Percentiles rank a stretch among this genome's conserved stretches.
Evolutionary conservation across 176 grass and related monocot species (phyloP).

Genomic region (Themeda triandra): DNA sequence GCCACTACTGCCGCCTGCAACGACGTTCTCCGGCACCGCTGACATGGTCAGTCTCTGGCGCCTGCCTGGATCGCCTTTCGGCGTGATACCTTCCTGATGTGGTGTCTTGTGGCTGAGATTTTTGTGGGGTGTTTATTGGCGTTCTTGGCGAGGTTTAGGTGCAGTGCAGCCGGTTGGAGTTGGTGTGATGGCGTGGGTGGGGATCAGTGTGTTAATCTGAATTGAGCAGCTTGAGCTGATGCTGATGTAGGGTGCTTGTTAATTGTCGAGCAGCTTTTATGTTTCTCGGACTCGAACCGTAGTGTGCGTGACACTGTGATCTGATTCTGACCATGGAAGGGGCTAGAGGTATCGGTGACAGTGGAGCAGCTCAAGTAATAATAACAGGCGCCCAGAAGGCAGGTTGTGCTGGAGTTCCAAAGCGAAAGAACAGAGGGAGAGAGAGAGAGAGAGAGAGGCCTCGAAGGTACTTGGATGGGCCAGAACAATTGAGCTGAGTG

Average conservation of each 20-base stretch:
- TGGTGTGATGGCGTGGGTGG: constrained; percentile 35
- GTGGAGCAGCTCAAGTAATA: neutral
- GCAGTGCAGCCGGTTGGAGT: constrained; percentile 17
- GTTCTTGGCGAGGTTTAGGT: constrained; percentile 35
- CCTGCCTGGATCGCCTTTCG: neutral
- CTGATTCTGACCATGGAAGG: neutral
- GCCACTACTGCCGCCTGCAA: neutral
- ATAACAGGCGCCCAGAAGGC: neutral
- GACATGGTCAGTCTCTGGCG: constrained; percentile 9
- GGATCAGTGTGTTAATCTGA: neutral
- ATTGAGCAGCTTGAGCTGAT: constrained; percentile 22
- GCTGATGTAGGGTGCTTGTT: neutral
- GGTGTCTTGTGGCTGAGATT: neutral
- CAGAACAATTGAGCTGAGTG: neutral
- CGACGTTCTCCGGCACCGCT: neutral
- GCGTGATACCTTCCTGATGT: neutral
- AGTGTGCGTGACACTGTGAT: neutral
- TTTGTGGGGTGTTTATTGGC: neutral
- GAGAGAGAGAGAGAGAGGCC: neutral
- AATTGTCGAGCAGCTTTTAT: neutral
- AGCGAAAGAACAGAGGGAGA: neutral
- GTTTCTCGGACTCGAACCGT: neutral
- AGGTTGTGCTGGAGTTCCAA: neutral
- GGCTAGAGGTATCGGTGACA: neutral
- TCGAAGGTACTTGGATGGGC: constrained; percentile 7